Base-by-base conservation (phyloP, 2,329 filamentous ascomycete species). In the Helotiales sp. region DNA sequence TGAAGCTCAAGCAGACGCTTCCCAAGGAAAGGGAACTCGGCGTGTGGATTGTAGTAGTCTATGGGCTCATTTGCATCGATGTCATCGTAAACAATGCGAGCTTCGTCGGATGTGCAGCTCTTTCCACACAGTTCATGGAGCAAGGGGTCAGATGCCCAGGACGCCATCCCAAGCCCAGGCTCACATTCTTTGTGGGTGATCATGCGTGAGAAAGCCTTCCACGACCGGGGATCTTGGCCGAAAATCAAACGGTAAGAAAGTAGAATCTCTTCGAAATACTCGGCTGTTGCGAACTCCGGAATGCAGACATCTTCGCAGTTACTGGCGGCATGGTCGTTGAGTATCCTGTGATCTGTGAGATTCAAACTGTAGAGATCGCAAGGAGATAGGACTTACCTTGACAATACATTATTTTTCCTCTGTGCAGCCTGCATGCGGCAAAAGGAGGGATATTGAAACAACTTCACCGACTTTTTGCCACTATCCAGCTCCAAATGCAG, bases 231-330 rank as follows among this genome's bases (percentile, higher is more conserved):
- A 37, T 67, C 67, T 52, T 71, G 70, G 3, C 66, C 65, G 26
- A 74, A 74, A 13, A 74, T 63, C 11, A 73, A 57, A n/a, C 71
- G 70, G 47, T 72, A 74, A 4, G 20, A 20, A 2, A 68, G 22
- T 5, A 68, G 26, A 10, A 32, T 50, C 22, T 50, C 17, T 20
- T 66, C 30, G 32, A 37, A 43, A 34, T 59, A 43, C 10, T 40
- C 34, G 17, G 34, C 34, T n/a, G 32, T 13, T 13, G 55, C 20
- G n/a, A 40, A 8, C 11, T 50, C 47, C 15, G 55, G 34, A 15
- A 8, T 32, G 1, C 20, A 22, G 20, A 24, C 24, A 43, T 26
- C 24, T 11, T 50, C 47, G 15, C 47, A 50, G 13, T 28, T 50
- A 11, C 20, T 17, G 3, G 47, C 47, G 2, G 47, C 47, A 28